Evolutionary conservation across 495 filamentous ascomycete genomes (phyloP).

Genomic region (Penicillium flavigenum): DNA sequence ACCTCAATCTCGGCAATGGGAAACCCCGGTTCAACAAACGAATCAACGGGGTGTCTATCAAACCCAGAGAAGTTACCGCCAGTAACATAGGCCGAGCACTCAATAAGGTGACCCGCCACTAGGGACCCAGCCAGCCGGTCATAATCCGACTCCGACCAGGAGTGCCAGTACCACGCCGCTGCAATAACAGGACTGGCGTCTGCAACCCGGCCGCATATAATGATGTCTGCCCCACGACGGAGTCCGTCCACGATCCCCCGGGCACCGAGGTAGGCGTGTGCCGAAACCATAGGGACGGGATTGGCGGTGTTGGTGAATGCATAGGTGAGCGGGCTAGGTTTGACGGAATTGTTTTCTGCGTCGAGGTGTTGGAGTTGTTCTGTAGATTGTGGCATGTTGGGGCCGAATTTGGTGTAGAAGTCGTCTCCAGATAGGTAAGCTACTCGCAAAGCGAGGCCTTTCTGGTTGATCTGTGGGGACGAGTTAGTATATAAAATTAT

Average conservation of each 20-base stretch:
- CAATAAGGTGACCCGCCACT: slow-evolving; percentile 52
- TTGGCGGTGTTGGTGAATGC: slow-evolving; percentile 23
- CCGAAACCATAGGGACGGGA: slow-evolving; percentile 30
- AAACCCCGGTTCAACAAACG: slow-evolving; percentile 37
- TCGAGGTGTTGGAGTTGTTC: slow-evolving; percentile 41
- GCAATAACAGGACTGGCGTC: slow-evolving; percentile 52
- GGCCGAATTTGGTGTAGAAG: slow-evolving; percentile 27
- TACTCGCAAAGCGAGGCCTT: slow-evolving; percentile 38
- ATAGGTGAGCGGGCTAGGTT: slow-evolving; percentile 18
- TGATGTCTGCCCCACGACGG: slow-evolving; percentile 49
- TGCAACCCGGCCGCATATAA: slow-evolving; percentile 53
- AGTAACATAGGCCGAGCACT: slow-evolving; percentile 52
- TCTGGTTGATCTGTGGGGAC: slow-evolving; percentile 22
- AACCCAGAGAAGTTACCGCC: slow-evolving; percentile 56
- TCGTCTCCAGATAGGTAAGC: slow-evolving; percentile 52
- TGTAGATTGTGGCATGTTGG: slow-evolving; percentile 27
- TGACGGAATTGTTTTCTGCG: slow-evolving; percentile 22
- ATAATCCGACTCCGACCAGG: slow-evolving; percentile 39
- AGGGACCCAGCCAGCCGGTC: slow-evolving; percentile 45
- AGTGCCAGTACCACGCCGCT: slow-evolving; percentile 48
- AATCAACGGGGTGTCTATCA: slow-evolving; percentile 29
- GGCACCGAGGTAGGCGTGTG: slow-evolving; percentile 47
- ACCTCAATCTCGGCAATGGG: slow-evolving; percentile 40
- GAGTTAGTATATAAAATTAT: background rate
- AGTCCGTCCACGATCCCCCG: slow-evolving; percentile 48